Percentiles rank a stretch among this genome's conserved stretches.
These are phyloP conservation scores for Stenogyne calaminthoides DNA, from an alignment of 305 asterid genomes.

Conservation along the genomic window DNA sequence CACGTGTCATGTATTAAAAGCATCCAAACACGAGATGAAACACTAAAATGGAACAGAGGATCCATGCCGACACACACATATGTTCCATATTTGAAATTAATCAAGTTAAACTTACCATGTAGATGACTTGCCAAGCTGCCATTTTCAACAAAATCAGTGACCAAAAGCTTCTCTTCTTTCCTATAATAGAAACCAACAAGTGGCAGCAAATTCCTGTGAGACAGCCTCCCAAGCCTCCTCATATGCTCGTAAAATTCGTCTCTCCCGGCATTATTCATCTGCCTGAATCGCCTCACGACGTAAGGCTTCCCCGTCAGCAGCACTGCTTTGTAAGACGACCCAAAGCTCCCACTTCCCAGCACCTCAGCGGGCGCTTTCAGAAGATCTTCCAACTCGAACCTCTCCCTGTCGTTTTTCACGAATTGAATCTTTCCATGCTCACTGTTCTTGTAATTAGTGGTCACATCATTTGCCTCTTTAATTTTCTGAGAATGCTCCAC, in stretches of 20 bases:
- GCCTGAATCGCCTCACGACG: slow-evolving; percentile 58
- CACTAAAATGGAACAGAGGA: no score
- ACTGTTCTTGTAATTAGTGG: slow-evolving; percentile 6
- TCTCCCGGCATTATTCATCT: slow-evolving; percentile 52
- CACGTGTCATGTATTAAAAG: no score
- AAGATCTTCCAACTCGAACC: no score
- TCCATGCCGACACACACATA: no score
- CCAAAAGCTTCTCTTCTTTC: no score
- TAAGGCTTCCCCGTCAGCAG: slow-evolving; percentile 36
- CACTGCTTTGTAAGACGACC: slow-evolving; percentile 64
- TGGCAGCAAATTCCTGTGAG: no score
- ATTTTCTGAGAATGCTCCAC: slow-evolving; percentile 18
- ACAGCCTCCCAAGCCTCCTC: no score
- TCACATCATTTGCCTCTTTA: neutral
- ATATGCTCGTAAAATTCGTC: slow-evolving; percentile 61
- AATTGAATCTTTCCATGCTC: slow-evolving; percentile 46
- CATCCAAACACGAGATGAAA: neutral
- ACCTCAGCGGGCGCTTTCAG: slow-evolving; percentile 69
- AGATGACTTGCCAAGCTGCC: slow-evolving; percentile 71
- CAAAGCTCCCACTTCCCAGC: slow-evolving; percentile 69
- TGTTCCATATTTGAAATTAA: no score
- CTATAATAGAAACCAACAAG: no score
- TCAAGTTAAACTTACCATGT: slow-evolving; percentile 41
- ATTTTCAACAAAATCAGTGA: slow-evolving; percentile 48
- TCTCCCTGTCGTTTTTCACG: slow-evolving; percentile 47